Base-by-base conservation (phyloP, 805 yeast genomes). In the Huiozyma naganishii region DNA sequence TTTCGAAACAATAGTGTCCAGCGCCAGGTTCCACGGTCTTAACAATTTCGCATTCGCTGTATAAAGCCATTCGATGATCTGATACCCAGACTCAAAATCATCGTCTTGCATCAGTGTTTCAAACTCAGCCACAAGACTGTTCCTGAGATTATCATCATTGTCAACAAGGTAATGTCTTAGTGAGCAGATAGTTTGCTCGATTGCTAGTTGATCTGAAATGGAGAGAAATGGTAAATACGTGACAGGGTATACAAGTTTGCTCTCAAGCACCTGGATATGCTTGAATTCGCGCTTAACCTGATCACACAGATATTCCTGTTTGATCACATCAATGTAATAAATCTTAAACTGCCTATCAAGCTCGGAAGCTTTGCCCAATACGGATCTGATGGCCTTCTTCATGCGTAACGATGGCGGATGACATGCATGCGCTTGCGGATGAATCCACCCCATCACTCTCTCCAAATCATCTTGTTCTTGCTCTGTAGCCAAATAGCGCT, bases 351-450 rank as follows among this genome's bases (percentile, higher is more conserved):
- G 23, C 30, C 12, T n/a, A 28, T 36, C 37, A 30, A 8, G n/a
- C n/a, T 11, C n/a, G 23, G 38, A 27, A 32, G 40, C 28, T 37
- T 42, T 43, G 28, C 33, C n/a, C 32, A 51, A 32, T 6, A 27
- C 46, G 5, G 33, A 30, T 39, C 42, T 48, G 7, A 52, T 52
- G 6, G 52, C 33, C 27, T 50, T 48, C 36, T 48, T 52, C 23
- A 54, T 28, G 37, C 57, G 41, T 38, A 58, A 39, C 3, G 60
- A 50, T 2, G 63, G 63, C 28, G 62, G 62, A 12, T 51, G 51
- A 35, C 46, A 43, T 30, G 50, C 55, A 43, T 58, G 61, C 39
- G 54, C 60, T 29, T 49, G 46, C 13, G 60, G 59, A 32, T 51
- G 50, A 23, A 58, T 28, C 63, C 63, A 58, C 9, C 46, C 43